Base-by-base conservation (phyloP, 129 eudicot species). In the Helianthus tuberosus region DNA sequence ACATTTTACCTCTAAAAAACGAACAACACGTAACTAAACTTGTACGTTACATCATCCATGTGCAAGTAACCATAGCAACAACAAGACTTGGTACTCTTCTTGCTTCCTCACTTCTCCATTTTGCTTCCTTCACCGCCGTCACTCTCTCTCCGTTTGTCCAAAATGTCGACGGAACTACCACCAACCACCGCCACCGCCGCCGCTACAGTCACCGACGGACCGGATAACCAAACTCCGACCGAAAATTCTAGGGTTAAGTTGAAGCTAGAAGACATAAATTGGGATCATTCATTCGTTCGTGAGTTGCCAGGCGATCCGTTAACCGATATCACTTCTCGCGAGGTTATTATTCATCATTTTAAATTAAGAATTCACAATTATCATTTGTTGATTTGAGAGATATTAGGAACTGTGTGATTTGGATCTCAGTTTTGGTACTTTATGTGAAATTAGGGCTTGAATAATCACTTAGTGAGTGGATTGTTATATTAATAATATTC, bases 251-350 rank as follows among this genome's bases (percentile, higher is more conserved):
- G 39, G 84, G 77, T 43, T 36, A 88, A 67, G 68, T 77, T 87
- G 83, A 91, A 82, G 77, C 88, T 92, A 9, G 93, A 92, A 60
- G 93, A 89, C 69, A 80, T 92, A n/a, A 89, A 80, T 72, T 92
- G 97, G 97, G 96, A 92, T 71, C 82, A 89, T 61, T 92, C 97
- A n/a, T 92, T 92, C 79, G 89, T 89, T 72, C 86, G 96, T 0
- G 96, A 92, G 77, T 84, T 92, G 65, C 97, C 97, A 0, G 89
- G 82, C 47, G 97, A 92, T 87, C 88, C 93, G 2, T 78, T 77
- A 51, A 80, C 84, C 39, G 96, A 89, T 74, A 69, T 47, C 69
- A 81, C 82, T 11, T 86, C 98, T 2, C 87, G 96, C 32, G 91
- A 92, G 98, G 97, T 92, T 23, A 66, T 5, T 25, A 23, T 44